Conservation (phyloP, 2,329 filamentous ascomycete species). For the Aspergillus luchuensis region DNA sequence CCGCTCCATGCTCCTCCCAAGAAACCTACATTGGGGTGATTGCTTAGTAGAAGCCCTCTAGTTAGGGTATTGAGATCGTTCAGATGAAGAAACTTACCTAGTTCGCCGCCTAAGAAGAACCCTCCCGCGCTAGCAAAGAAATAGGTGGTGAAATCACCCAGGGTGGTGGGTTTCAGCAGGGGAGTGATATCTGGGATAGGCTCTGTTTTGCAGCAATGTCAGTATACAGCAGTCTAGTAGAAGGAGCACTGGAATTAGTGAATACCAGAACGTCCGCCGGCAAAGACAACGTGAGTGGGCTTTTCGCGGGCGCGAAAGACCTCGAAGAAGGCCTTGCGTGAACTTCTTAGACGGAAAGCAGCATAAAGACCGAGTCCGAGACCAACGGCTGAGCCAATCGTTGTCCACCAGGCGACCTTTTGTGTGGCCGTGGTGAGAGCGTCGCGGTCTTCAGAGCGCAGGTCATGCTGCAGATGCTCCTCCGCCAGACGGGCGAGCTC, state of each 20-base stretch:
- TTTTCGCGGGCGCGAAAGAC: conserved; percentile 63
- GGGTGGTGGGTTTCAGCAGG: conserved; percentile 57
- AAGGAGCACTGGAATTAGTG: too few relatives aligned
- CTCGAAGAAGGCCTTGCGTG: conserved; percentile 61
- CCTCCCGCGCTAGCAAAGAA: conserved; percentile 64
- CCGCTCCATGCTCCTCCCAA: conserved; percentile 60
- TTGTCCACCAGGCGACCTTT: conserved; percentile 58
- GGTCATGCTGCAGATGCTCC: conserved; percentile 60
- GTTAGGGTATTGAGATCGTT: too few relatives aligned
- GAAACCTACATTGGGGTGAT: conserved; percentile 45
- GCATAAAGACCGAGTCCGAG: conserved; percentile 61
- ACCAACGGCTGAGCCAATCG: conserved; percentile 62
- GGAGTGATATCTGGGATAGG: conserved; percentile 63
- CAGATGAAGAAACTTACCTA: conserved; percentile 28
- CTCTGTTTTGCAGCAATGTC: conserved; percentile 43
- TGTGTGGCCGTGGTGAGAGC: conserved; percentile 57
- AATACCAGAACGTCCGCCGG: conserved; percentile 60
- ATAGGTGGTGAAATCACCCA: conserved; percentile 65
- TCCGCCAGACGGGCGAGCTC: conserved; percentile 60
- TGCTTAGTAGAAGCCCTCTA: background rate
- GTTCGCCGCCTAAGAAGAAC: conserved; percentile 65
- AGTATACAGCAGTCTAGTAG: background rate
- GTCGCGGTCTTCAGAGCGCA: conserved; percentile 61
- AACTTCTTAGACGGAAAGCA: conserved; percentile 59
- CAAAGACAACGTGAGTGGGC: conserved; percentile 64